A percentile compares a stretch with the other conserved stretches of the same genome.
Evolutionary conservation across 257 asterid species (phyloP).

Genomic region (Solanum chiquidenum): DNA sequence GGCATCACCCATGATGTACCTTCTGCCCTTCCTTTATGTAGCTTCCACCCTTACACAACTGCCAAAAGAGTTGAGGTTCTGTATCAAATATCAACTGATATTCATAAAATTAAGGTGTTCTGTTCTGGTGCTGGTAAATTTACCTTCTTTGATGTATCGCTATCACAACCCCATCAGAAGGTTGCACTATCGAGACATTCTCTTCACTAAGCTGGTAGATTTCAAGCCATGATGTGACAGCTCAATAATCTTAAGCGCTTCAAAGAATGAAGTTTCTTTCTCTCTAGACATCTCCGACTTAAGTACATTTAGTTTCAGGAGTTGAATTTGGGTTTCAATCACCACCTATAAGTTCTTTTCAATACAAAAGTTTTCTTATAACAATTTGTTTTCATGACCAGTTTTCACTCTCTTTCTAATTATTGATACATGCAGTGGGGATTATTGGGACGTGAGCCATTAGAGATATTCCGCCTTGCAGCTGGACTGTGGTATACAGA

Average conservation of each 20-base stretch:
- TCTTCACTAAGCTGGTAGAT: not conserved
- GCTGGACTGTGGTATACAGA: conserved; percentile 95
- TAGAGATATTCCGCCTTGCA: conserved; percentile 78
- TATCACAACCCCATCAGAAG: not conserved
- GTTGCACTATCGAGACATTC: not conserved
- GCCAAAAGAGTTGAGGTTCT: not conserved
- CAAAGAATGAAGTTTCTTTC: not conserved
- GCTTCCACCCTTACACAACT: not conserved
- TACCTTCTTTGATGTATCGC: not conserved
- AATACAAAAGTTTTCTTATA: not conserved
- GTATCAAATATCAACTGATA: not conserved
- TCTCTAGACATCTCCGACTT: not conserved
- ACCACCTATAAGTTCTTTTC: not conserved
- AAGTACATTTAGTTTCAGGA: not conserved
- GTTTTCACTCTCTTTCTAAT: not conserved
- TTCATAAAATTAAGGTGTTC: not conserved
- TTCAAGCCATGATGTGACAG: not conserved
- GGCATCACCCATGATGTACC: not conserved
- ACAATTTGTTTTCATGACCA: not conserved
- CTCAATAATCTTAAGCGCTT: not conserved
- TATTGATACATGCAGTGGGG: conserved; percentile 53
- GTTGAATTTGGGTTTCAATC: not conserved
- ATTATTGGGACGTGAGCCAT: conserved; percentile 74
- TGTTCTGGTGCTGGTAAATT: not conserved
- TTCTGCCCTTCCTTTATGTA: not conserved